A percentile compares a stretch with the other conserved stretches of the same genome.
Evolutionary conservation across 23 red algal species (phyloP).

Genomic region (Pyropia yezoensis): DNA sequence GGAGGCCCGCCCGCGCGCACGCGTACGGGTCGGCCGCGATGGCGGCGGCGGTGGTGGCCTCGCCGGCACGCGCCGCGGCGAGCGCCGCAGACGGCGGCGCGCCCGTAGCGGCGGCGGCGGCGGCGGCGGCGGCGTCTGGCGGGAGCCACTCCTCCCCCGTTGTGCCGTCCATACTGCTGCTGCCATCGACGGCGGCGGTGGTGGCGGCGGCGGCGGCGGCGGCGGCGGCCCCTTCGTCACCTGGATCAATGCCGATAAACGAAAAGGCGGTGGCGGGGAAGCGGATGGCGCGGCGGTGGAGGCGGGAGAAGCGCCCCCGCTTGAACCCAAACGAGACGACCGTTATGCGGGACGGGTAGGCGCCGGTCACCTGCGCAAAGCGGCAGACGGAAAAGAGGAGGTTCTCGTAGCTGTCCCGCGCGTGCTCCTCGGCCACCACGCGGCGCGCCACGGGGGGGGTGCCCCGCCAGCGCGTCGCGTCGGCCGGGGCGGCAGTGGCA

Average conservation of each 20-base stretch:
- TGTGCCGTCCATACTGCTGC: too few relatives aligned
- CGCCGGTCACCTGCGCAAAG: conserved; percentile 62
- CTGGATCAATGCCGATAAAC: conserved; percentile 64
- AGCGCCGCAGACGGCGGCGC: too few relatives aligned
- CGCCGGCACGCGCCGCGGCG: background rate
- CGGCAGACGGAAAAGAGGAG: conserved; percentile 85
- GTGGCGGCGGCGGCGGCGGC: conserved; percentile 8
- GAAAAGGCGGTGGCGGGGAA: conserved; percentile 42
- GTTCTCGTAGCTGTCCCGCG: conserved; percentile 85
- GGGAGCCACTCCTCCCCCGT: too few relatives aligned
- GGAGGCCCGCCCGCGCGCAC: conserved; percentile 29
- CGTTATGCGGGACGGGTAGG: conserved; percentile 58
- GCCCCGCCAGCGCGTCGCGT: too few relatives aligned
- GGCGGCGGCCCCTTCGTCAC: conserved; percentile 4
- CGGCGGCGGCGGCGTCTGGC: too few relatives aligned
- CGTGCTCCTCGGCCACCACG: conserved; percentile 49
- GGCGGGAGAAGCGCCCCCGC: conserved; percentile 34
- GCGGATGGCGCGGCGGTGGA: conserved; percentile 62
- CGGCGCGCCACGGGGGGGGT: conserved; percentile 19
- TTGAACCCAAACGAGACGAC: conserved; percentile 82
- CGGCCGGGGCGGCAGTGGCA: too few relatives aligned
- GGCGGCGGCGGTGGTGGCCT: conserved; percentile 23
- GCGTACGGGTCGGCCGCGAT: conserved; percentile 76
- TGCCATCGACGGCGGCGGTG: conserved; percentile 8
- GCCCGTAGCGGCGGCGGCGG: too few relatives aligned